Base-by-base conservation (phyloP, 1,284 basidiomycete genomes). In the Boletus hoseneyae region DNA sequence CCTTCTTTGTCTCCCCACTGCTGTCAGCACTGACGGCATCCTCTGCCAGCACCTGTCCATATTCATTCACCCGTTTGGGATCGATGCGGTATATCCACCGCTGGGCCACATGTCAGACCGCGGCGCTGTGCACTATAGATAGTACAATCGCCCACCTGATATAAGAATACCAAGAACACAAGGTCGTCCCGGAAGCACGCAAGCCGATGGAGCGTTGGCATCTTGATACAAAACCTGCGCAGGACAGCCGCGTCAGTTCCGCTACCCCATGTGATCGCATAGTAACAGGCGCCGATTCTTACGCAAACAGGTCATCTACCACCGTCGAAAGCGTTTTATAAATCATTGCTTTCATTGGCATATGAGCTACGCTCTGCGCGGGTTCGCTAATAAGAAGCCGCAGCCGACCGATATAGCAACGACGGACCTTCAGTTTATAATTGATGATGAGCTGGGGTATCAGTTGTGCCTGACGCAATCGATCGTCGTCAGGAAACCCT, bases 331-430 rank as follows among this genome's bases (percentile, higher is more conserved):
- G 73, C 3, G 90, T 87, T 74, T 97, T 97, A 78, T 92, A 97
- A 56, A 95, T 85, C 88, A 98, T 94, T 4, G 95, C 91, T 71
- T 95, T 97, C 85, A 95, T 92, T 10, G 90, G 91, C 86, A 95
- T 92, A 65, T 95, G 93, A 34, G 92, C 86, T 34, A 93, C 91
- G 64, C 84, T 89, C 84, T 89, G 70, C 30, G 46, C n/a, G 11
- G 56, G 21, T 48, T 37, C 48, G 42, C 53, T 51, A 49, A 56
- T 67, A 42, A 51, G 57, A 45, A 44, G 38, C 42, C 23, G 27
- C 36, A 42, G 47, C 29, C 59, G 45, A 54, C 51, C 53, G 27
- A 54, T 58, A 53, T 48, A 36, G 67, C 38, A 43, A 54, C 45
- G 34, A 71, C 63, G 47, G 49, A 85, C 86, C 87, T 95, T 95